A percentile compares a stretch with the other conserved stretches of the same genome.
Evolutionary conservation across 164 flowering plant species (phyloP).

Genomic region (Houttuynia cordata): DNA sequence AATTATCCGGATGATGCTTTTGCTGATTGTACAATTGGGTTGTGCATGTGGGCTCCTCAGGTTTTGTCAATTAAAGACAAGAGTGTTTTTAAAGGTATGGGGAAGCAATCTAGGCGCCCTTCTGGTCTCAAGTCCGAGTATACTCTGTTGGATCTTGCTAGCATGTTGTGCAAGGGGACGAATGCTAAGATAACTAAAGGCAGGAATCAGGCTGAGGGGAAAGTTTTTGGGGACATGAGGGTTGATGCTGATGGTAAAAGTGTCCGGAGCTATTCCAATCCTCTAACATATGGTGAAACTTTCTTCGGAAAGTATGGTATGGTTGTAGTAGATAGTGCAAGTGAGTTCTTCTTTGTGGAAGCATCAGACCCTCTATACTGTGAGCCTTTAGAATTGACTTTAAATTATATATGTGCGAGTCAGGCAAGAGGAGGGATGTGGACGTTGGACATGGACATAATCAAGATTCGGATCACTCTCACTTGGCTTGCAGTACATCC

Average conservation of each 20-base stretch:
- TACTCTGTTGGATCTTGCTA: constrained; percentile 23
- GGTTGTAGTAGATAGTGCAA: background rate
- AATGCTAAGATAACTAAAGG: constrained; percentile 7
- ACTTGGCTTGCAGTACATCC: constrained; percentile 39
- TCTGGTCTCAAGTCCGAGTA: constrained; percentile 36
- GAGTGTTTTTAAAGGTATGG: constrained; percentile 13
- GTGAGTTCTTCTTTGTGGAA: background rate
- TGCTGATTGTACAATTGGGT: constrained; percentile 47
- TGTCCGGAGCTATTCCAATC: constrained; percentile 26
- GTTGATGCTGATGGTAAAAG: constrained; percentile 16
- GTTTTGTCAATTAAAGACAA: constrained; percentile 27
- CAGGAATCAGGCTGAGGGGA: constrained; percentile 26
- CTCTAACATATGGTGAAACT: constrained; percentile 27
- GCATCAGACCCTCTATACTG: constrained; percentile 42
- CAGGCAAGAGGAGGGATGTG: constrained; percentile 18
- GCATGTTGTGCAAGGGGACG: constrained; percentile 24
- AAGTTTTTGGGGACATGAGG: constrained; percentile 29
- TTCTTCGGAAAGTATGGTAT: constrained; percentile 5
- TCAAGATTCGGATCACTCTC: constrained; percentile 41
- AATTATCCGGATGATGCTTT: constrained; percentile 22
- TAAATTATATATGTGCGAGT: constrained; percentile 8
- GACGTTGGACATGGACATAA: constrained; percentile 56
- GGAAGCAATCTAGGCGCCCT: background rate
- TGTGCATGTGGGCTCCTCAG: constrained; percentile 32
- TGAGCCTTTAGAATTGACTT: constrained; percentile 20